Conservation (phyloP, 805 yeast species). For the Tanozyma kutaoensis region DNA sequence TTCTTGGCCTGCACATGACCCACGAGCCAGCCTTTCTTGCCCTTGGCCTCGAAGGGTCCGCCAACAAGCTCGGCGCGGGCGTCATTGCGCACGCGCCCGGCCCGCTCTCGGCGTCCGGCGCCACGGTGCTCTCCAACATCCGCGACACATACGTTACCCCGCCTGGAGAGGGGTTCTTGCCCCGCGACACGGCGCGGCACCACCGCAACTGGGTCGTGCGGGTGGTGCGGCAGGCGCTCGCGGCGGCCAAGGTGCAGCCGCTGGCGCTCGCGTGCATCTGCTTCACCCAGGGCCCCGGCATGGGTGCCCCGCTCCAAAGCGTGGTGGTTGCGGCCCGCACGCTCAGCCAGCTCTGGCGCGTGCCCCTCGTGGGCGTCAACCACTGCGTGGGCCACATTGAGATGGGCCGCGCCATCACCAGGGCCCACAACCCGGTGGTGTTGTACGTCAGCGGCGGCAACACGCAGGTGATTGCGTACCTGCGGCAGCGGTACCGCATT, state of each 20-base stretch:
- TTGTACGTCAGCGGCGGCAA: constrained; percentile 97
- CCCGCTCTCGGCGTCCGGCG: constrained; percentile 41
- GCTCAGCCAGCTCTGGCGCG: constrained; percentile 60
- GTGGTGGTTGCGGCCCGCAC: constrained; percentile 91
- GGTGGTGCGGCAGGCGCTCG: constrained; percentile 50
- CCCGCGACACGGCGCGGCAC: constrained; percentile 93
- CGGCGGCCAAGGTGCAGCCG: constrained; percentile 40
- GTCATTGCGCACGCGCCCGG: constrained; percentile 66
- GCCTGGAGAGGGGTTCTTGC: constrained; percentile 96
- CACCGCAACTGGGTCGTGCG: constrained; percentile 92
- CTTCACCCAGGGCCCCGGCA: constrained; percentile 97
- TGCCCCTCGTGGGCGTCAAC: constrained; percentile 88
- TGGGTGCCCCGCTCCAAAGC: constrained; percentile 97
- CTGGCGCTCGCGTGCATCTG: constrained; percentile 65
- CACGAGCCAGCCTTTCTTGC: no score
- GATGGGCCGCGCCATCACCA: constrained; percentile 97
- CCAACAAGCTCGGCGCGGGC: constrained; percentile 93
- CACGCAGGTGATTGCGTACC: constrained; percentile 95
- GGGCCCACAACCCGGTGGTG: constrained; percentile 96
- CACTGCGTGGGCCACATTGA: constrained; percentile 98
- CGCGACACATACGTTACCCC: constrained; percentile 94
- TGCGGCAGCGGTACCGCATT: constrained; percentile 87
- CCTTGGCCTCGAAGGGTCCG: constrained; percentile 92
- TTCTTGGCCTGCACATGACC: no score
- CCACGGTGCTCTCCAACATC: constrained; percentile 73